Conservation (phyloP, 306 rosid species). For the Gillenia trifoliata region DNA sequence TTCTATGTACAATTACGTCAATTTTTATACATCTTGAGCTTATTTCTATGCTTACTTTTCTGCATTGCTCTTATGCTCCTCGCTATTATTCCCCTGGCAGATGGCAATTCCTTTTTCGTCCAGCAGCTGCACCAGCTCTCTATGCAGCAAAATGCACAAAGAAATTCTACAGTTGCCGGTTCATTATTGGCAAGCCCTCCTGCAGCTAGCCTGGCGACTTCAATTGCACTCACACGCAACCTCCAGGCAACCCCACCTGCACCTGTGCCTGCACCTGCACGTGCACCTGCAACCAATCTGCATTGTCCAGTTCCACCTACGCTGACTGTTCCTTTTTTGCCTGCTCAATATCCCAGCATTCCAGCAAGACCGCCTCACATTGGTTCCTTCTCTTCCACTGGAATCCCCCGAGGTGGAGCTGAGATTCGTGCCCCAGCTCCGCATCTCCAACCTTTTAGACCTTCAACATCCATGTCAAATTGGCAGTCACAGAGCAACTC, state of each 20-base stretch:
- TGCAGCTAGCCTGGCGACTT: background rate
- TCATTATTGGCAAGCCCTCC: background rate
- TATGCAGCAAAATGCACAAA: background rate
- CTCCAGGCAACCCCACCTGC: background rate
- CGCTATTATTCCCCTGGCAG: background rate
- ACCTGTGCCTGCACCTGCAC: constrained; percentile 5
- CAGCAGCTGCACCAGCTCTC: background rate
- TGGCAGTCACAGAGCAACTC: constrained; percentile 32
- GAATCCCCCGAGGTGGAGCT: constrained; percentile 35
- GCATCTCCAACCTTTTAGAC: constrained; percentile 56
- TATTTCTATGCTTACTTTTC: background rate
- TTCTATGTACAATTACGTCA: too few relatives aligned
- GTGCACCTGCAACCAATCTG: constrained; percentile 6
- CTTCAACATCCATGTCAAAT: constrained; percentile 32
- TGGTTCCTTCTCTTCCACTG: constrained; percentile 26
- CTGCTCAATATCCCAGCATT: constrained; percentile 25
- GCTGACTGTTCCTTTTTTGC: constrained; percentile 19
- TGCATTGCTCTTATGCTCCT: background rate
- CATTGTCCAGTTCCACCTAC: constrained; percentile 21
- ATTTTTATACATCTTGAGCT: background rate
- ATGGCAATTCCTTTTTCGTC: background rate
- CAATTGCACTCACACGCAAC: background rate
- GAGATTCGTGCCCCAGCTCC: constrained; percentile 65
- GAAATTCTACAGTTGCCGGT: background rate
- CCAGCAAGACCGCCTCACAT: constrained; percentile 35